Evolutionary conservation across 148 eudicot genomes (phyloP).

Genomic region (Talinum fruticosum): DNA sequence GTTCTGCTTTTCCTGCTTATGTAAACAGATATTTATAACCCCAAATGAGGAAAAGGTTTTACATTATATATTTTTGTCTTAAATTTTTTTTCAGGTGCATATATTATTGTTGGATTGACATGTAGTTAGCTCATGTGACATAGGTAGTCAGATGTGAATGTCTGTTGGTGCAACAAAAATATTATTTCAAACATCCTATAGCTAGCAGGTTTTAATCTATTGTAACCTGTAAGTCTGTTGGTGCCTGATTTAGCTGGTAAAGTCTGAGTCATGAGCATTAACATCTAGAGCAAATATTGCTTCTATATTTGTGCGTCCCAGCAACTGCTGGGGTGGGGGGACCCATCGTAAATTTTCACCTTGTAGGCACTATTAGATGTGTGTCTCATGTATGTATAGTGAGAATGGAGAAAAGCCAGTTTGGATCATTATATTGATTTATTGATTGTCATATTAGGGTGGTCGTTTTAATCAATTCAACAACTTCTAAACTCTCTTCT

Average conservation of each 20-base stretch:
- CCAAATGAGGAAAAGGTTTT: background rate
- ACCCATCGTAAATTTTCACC: background rate
- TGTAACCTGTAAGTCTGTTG: background rate
- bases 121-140: background rate
- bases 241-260: background rate
- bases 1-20: background rate
- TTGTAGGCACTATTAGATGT: background rate
- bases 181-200: background rate
- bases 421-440: slow-evolving; percentile 1
- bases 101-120: background rate
- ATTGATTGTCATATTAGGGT: background rate
- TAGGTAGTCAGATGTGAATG: background rate
- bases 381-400: background rate
- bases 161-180: background rate
- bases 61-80: background rate
- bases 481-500: background rate
- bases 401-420: background rate
- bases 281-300: background rate
- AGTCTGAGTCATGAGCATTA: background rate
- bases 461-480: background rate
- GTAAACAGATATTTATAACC: background rate
- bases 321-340: background rate
- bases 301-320: background rate
- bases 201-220: background rate
- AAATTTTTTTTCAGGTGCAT: background rate